Evolutionary conservation across 331 rosid genomes (phyloP).

Genomic region (Stylosanthes scabra): DNA sequence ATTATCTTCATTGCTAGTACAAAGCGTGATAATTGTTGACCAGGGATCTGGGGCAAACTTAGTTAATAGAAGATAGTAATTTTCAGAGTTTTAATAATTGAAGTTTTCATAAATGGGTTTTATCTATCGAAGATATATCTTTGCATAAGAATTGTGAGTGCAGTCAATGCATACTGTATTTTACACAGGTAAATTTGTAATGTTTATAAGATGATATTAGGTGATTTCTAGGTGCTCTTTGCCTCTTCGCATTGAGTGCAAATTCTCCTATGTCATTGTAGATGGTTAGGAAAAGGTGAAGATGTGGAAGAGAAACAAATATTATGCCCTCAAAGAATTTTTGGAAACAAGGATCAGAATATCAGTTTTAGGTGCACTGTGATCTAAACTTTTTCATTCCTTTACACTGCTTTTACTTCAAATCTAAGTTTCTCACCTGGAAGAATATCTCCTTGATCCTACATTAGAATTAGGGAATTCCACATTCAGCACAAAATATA

Average conservation of each 20-base stretch:
- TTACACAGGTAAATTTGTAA: not conserved
- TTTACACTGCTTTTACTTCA: not conserved
- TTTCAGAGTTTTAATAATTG: too few relatives aligned
- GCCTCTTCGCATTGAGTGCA: not conserved
- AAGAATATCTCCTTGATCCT: not conserved
- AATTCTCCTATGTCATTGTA: constrained; percentile 10
- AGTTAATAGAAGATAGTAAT: too few relatives aligned
- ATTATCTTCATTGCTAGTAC: not conserved
- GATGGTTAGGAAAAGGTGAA: not conserved
- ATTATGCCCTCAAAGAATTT: not conserved
- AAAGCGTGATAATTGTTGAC: too few relatives aligned
- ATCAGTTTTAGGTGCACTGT: not conserved
- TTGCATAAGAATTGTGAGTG: not conserved
- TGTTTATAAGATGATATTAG: not conserved
- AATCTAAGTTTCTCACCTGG: not conserved
- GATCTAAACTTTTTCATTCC: not conserved
- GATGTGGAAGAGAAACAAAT: not conserved
- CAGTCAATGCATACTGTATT: not conserved
- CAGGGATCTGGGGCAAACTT: too few relatives aligned
- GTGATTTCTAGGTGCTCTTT: not conserved
- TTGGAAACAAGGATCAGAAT: not conserved
- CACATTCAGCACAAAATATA: not conserved
- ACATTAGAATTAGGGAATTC: not conserved
- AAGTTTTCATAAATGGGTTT: too few relatives aligned
- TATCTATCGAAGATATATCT: not conserved